phyloP scores from a whole-genome alignment of 805 yeast species.

The Ogataea sp. region DNA sequence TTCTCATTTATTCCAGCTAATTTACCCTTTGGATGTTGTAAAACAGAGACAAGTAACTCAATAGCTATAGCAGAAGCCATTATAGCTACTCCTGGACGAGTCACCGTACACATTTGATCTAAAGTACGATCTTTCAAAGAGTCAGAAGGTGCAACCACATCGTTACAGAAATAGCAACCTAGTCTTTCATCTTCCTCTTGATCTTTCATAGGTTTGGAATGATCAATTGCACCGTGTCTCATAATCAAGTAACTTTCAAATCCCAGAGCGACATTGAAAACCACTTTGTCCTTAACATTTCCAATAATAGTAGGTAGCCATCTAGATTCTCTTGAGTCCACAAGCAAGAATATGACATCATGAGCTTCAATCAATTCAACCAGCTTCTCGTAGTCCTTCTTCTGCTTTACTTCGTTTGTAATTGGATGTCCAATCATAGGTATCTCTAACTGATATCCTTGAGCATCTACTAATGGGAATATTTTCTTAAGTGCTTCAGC shows the following conservation, averaged over 20 bases:
- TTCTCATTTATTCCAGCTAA: constrained; percentile 27
- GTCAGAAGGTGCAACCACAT: constrained; percentile 89
- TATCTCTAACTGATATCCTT: constrained; percentile 62
- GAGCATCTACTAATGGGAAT: constrained; percentile 67
- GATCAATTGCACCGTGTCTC: constrained; percentile 67
- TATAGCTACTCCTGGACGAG: constrained; percentile 92
- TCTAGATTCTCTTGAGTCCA: constrained; percentile 93
- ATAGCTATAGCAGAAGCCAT: constrained; percentile 83
- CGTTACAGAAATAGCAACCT: constrained; percentile 96
- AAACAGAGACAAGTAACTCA: constrained; percentile 65
- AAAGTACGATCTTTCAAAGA: constrained; percentile 80
- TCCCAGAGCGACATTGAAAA: constrained; percentile 90
- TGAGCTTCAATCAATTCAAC: constrained; percentile 49
- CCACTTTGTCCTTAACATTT: constrained; percentile 56
- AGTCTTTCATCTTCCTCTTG: constrained; percentile 29
- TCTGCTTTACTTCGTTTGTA: constrained; percentile 43
- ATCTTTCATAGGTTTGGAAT: constrained; percentile 9
- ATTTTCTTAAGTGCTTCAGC: constrained; percentile 63
- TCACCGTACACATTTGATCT: constrained; percentile 98
- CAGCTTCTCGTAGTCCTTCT: constrained; percentile 43
- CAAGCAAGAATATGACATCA: constrained; percentile 71
- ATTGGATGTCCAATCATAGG: constrained; percentile 97
- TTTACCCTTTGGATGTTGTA: constrained; percentile 56
- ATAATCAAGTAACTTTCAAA: constrained; percentile 90
- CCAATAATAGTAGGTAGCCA: constrained; percentile 95